Evolutionary conservation across 2,329 filamentous ascomycete species (phyloP).

Genomic region (Colletotrichum siamense): DNA sequence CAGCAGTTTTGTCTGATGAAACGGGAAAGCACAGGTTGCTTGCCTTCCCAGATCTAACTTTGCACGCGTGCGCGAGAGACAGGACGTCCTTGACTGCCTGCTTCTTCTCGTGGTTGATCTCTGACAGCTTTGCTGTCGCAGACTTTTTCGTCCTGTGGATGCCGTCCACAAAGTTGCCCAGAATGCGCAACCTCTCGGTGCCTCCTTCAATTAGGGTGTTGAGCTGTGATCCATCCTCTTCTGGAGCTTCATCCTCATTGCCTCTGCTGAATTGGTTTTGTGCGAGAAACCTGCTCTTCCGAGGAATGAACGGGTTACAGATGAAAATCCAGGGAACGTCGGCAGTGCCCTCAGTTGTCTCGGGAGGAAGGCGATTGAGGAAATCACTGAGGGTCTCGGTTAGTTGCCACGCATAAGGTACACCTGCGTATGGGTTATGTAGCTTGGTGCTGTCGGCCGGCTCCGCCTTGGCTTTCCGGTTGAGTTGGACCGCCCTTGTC

Average conservation of each 20-base stretch:
- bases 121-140: slow-evolving; percentile 42
- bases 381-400: slow-evolving; percentile 70
- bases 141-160: slow-evolving; percentile 43
- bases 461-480: not conserved
- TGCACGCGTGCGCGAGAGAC: slow-evolving; percentile 61
- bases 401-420: slow-evolving; percentile 64
- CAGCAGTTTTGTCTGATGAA: not conserved
- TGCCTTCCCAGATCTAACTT: slow-evolving; percentile 72
- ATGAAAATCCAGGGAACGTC: slow-evolving; percentile 75
- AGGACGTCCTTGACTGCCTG: slow-evolving; percentile 61
- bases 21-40: slow-evolving; percentile 1
- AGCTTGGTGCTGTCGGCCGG: slow-evolving; percentile 31
- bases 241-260: slow-evolving; percentile 55
- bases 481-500: slow-evolving; percentile 24
- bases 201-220: slow-evolving; percentile 58
- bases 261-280: slow-evolving; percentile 44
- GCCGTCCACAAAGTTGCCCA: slow-evolving; percentile 52
- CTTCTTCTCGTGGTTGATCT: slow-evolving; percentile 56
- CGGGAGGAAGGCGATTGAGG: slow-evolving; percentile 70
- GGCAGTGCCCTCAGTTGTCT: slow-evolving; percentile 55
- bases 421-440: slow-evolving; percentile 65
- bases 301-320: slow-evolving; percentile 63
- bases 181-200: slow-evolving; percentile 51
- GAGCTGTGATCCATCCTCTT: slow-evolving; percentile 50
- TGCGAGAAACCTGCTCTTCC: slow-evolving; percentile 35